phyloP scores from a whole-genome alignment of 768 basidiomycete genomes.

The Chalciporus pseudorubinellus region DNA sequence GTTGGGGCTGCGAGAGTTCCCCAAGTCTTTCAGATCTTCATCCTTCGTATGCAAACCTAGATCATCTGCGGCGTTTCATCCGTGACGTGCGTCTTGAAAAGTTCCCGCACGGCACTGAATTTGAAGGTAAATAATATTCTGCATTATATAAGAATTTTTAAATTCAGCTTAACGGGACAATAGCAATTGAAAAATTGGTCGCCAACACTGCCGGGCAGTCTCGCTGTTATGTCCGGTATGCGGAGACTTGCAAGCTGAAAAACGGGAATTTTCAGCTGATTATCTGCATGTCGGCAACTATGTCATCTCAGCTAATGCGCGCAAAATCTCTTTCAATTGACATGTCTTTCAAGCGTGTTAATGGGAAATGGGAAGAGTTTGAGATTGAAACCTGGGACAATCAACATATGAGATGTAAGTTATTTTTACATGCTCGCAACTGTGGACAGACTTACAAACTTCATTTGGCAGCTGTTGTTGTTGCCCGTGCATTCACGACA shows the following conservation, averaged over 20 bases:
- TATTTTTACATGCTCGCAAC: too few species aligned
- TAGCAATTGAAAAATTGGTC: neutral
- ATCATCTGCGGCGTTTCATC: neutral
- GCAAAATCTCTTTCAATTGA: neutral
- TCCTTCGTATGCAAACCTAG: neutral
- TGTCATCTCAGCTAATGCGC: neutral
- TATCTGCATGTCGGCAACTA: neutral
- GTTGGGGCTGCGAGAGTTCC: neutral
- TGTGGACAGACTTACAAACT: too few species aligned
- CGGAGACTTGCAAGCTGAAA: neutral
- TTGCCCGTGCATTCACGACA: slow-evolving; percentile 2
- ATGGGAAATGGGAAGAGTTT: slow-evolving; percentile 1
- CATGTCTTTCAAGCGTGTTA: slow-evolving; percentile 1
- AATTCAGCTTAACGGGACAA: neutral
- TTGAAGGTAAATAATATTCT: neutral
- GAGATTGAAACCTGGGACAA: slow-evolving; percentile 2
- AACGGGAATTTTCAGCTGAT: neutral
- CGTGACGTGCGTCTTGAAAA: neutral
- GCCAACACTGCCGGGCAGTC: neutral
- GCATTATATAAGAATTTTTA: neutral
- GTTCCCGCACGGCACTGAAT: neutral
- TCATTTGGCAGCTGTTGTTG: slow-evolving; percentile 1
- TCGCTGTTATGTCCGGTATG: neutral
- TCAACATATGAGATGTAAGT: neutral
- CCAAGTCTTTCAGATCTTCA: neutral